Percentiles rank a stretch among this genome's conserved stretches.
Conservation (phyloP, 2,329 filamentous ascomycete genomes). For the Exophiala phaeomuriformis region DNA sequence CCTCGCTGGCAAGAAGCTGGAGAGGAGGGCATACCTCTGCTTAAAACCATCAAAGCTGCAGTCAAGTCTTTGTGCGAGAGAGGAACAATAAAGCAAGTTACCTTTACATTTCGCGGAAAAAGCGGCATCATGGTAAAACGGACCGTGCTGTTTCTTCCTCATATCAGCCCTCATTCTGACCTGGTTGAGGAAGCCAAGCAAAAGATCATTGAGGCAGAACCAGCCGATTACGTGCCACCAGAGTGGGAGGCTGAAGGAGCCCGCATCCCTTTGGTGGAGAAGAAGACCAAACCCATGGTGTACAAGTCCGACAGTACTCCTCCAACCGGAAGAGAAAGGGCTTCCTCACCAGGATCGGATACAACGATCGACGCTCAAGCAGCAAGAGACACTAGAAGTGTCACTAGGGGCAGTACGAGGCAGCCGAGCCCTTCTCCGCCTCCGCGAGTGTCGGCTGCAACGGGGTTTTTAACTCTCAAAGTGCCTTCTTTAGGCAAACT, state of each 20-base stretch:
- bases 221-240: slow-evolving; percentile 40
- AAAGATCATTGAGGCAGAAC: slow-evolving; percentile 43
- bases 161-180: slow-evolving; percentile 40
- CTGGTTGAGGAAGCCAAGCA: slow-evolving; percentile 44
- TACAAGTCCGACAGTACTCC: slow-evolving; percentile 30
- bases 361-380: not conserved
- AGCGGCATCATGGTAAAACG: slow-evolving; percentile 46
- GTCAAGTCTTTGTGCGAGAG: slow-evolving; percentile 45
- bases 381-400: not conserved
- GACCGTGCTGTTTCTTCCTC: slow-evolving; percentile 43
- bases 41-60: slow-evolving; percentile 45
- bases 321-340: slow-evolving; percentile 8
- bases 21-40: slow-evolving; percentile 43
- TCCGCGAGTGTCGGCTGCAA: slow-evolving; percentile 6
- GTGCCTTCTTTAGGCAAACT: slow-evolving; percentile 20
- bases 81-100: slow-evolving; percentile 47
- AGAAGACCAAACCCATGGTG: slow-evolving; percentile 19
- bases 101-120: slow-evolving; percentile 44
- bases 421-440: slow-evolving; percentile 1
- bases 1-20: slow-evolving; percentile 43
- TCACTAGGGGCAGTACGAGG: not conserved
- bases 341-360: slow-evolving; percentile 4
- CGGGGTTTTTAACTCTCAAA: slow-evolving; percentile 24
- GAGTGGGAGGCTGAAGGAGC: slow-evolving; percentile 33
- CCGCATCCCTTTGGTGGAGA: slow-evolving; percentile 12